These are phyloP conservation scores for Bipolaris sorokiniana DNA, from an alignment of 2,329 filamentous ascomycete genomes.

Conservation along the genomic window DNA sequence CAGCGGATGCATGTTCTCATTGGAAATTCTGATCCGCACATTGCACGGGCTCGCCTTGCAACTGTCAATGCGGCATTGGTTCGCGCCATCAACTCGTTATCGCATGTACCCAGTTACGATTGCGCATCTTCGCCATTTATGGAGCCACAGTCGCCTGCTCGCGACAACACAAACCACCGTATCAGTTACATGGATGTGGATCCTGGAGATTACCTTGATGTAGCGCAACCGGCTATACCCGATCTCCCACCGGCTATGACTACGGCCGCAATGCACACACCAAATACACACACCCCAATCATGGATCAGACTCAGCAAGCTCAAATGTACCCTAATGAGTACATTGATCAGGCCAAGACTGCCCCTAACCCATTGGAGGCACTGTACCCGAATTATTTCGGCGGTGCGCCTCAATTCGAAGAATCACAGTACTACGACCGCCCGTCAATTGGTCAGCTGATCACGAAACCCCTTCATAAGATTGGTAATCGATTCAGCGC, in stretches of 20 bases:
- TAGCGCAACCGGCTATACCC: constrained; percentile 39
- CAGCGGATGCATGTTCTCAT: constrained; percentile 47
- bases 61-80: constrained; percentile 43
- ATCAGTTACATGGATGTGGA: constrained; percentile 50
- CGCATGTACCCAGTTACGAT: constrained; percentile 29
- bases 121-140: constrained; percentile 35
- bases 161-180: constrained; percentile 36
- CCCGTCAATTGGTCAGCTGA: constrained; percentile 44
- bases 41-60: constrained; percentile 37
- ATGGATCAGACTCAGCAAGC: constrained; percentile 30
- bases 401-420: constrained; percentile 42
- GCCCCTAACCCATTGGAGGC: constrained; percentile 39
- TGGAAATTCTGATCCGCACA: constrained; percentile 37
- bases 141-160: constrained; percentile 31
- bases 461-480: constrained; percentile 43
- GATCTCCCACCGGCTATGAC: constrained; percentile 32
- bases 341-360: constrained; percentile 38
- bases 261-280: constrained; percentile 24
- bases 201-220: constrained; percentile 37
- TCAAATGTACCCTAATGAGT: constrained; percentile 29
- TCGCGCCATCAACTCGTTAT: constrained; percentile 26
- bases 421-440: constrained; percentile 47
- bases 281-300: constrained; percentile 27
- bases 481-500: constrained; percentile 38
- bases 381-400: constrained; percentile 47